Evolutionary conservation across 148 eudicot species (phyloP).

Genomic region (Chenopodium album): DNA sequence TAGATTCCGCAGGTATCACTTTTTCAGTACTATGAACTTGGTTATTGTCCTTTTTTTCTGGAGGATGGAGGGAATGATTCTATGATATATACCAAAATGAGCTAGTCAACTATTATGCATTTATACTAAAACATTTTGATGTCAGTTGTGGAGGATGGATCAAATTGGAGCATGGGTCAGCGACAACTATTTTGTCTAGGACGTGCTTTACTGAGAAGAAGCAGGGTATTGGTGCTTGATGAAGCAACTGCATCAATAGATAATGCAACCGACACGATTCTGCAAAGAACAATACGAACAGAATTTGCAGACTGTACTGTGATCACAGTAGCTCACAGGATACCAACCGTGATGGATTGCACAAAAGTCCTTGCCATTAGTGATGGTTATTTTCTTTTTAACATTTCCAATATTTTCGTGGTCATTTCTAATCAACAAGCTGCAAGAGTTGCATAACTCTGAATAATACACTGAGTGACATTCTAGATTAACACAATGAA

Average conservation of each 20-base stretch:
- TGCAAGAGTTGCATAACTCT: not conserved
- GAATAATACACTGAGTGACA: not conserved
- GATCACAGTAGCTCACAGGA: constrained; percentile 90
- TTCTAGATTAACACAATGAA: not conserved
- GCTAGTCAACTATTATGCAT: not conserved
- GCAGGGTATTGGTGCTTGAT: constrained; percentile 85
- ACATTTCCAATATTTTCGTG: not conserved
- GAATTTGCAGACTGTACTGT: constrained; percentile 86
- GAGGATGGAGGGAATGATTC: not conserved
- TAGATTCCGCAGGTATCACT: constrained; percentile 66
- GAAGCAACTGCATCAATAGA: constrained; percentile 96
- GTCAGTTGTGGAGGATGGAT: constrained; percentile 85
- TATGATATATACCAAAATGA: not conserved
- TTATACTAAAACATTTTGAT: not conserved
- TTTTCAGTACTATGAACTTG: not conserved
- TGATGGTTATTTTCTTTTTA: constrained; percentile 53
- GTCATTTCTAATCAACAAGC: not conserved
- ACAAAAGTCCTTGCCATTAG: constrained; percentile 84
- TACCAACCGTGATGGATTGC: constrained; percentile 94
- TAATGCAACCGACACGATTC: constrained; percentile 73
- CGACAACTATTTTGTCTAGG: constrained; percentile 85
- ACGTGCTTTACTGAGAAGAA: constrained; percentile 74
- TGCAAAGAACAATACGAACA: constrained; percentile 72
- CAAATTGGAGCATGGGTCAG: constrained; percentile 99
- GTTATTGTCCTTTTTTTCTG: not conserved